Base-by-base conservation (phyloP, 2,329 filamentous ascomycete species). In the Camillea tinctor region DNA sequence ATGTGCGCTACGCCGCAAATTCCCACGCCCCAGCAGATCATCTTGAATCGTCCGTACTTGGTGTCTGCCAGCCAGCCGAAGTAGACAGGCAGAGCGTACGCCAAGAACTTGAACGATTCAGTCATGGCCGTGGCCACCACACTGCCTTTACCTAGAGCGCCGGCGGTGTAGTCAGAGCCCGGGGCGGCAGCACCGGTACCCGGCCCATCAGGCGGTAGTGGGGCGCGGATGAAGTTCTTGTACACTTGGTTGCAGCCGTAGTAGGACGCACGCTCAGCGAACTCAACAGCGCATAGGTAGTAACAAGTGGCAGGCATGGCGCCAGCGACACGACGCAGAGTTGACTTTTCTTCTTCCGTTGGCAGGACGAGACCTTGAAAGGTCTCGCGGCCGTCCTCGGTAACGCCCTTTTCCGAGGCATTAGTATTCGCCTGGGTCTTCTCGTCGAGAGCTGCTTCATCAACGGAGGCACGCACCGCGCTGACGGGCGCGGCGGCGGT, bases 191-290 rank as follows among this genome's bases (percentile, higher is more conserved):
- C 74, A n/a, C 70, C 71, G 21, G 66, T 65, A 3, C 68, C 68
- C 52, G 66, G 69, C 2, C 69, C 69, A 5, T 76, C 76, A 13
- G 73, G 68, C 0, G 83, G 83, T 2, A 86, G 69, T 23, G 79
- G 78, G 7, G 79, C 79, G 51, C 84, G 77, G 66, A 86, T 78
- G 67, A 81, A 86, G 68, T 86, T 85, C 57, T 77, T 76, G 70
- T 83, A 83, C n/a, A 72, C 72, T 1, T 77, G 77, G 57, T 76
- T 72, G n/a, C 76, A 77, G 49, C 80, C 81, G 64, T 81, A 83
- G 71, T 82, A 84, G 0, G 80, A 81, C 1, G 80, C 80, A 21
- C 81, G 76, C 65, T 84, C 81, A 22, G 78, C 77, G 58, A 83
- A 80, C 58, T 83, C 81, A 26, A 82, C 79, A n/a, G 79, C 61